These are phyloP conservation scores for Leccinum aurantiacum DNA, from an alignment of 768 basidiomycete species.

Conservation along the genomic window DNA sequence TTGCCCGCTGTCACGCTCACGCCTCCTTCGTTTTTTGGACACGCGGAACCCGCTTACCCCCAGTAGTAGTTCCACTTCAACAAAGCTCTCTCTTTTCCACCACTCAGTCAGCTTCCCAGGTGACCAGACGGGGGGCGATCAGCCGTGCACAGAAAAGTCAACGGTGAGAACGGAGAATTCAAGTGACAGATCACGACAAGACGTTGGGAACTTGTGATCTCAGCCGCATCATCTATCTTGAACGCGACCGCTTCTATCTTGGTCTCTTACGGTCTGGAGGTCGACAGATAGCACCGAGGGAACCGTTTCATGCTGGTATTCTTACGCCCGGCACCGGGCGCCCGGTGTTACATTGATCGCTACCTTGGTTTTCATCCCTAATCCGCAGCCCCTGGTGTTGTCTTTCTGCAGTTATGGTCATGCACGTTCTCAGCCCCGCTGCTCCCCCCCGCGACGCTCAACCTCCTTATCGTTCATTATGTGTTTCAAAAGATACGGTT, in stretches of 20 bases:
- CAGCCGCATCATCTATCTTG: constrained; percentile 13
- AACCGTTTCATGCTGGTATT: constrained; percentile 13
- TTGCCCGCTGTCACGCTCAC: constrained; percentile 7
- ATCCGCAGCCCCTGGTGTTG: not conserved
- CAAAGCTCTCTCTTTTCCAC: not conserved
- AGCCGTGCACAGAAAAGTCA: constrained; percentile 4
- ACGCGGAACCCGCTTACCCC: not conserved
- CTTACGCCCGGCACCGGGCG: constrained; percentile 21
- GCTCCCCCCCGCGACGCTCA: not conserved
- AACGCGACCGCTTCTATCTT: constrained; percentile 13
- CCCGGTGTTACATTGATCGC: constrained; percentile 11
- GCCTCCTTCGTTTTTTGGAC: not conserved
- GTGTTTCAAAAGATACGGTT: not conserved
- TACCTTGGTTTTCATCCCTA: constrained; percentile 7
- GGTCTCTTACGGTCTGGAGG: constrained; percentile 6
- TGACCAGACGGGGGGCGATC: constrained; percentile 9
- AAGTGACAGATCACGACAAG: constrained; percentile 1
- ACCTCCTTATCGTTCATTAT: constrained; percentile 1
- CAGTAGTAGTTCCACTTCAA: not conserved
- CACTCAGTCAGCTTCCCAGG: constrained; percentile 2
- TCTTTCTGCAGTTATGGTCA: not conserved
- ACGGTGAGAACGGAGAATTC: constrained; percentile 15
- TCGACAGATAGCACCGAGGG: constrained; percentile 5
- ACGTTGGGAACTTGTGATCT: constrained; percentile 9
- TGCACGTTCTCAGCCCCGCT: not conserved